phyloP scores from a whole-genome alignment of 805 yeast genomes.

The Monosporozyma aerobia region DNA sequence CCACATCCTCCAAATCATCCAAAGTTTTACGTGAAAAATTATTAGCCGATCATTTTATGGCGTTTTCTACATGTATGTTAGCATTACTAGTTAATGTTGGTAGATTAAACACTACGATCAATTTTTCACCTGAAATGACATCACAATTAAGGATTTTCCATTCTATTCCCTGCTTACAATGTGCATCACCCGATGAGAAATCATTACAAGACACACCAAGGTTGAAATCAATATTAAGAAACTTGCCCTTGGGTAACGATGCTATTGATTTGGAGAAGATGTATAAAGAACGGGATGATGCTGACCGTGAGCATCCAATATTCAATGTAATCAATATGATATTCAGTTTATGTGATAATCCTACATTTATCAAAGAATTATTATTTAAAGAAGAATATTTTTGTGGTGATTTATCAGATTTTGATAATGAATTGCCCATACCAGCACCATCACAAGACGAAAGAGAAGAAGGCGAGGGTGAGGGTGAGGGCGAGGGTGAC shows the following conservation, averaged over 20 bases:
- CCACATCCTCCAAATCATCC: constrained; percentile 76
- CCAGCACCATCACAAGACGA: not conserved
- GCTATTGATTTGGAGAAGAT: constrained; percentile 46
- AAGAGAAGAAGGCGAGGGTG: constrained; percentile 3
- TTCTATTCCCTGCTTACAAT: constrained; percentile 81
- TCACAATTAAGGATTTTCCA: constrained; percentile 89
- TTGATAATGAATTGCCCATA: not conserved
- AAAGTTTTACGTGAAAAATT: constrained; percentile 73
- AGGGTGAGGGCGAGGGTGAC: constrained; percentile 14
- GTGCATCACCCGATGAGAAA: constrained; percentile 40
- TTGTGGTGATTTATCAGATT: not conserved
- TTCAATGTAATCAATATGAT: constrained; percentile 65
- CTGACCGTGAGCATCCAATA: constrained; percentile 1
- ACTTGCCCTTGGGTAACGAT: constrained; percentile 25
- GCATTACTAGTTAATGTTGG: constrained; percentile 87
- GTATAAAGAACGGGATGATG: constrained; percentile 40
- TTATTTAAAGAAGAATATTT: not conserved
- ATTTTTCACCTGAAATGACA: constrained; percentile 91
- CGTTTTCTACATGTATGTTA: constrained; percentile 66
- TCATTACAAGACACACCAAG: constrained; percentile 94
- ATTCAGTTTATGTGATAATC: constrained; percentile 59
- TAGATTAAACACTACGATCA: constrained; percentile 87
- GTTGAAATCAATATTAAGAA: constrained; percentile 74
- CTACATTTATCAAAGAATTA: not conserved
- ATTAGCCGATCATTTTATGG: constrained; percentile 49